Evolutionary conservation across 2,329 filamentous ascomycete genomes (phyloP).

Genomic region (Aureobasidium musti): DNA sequence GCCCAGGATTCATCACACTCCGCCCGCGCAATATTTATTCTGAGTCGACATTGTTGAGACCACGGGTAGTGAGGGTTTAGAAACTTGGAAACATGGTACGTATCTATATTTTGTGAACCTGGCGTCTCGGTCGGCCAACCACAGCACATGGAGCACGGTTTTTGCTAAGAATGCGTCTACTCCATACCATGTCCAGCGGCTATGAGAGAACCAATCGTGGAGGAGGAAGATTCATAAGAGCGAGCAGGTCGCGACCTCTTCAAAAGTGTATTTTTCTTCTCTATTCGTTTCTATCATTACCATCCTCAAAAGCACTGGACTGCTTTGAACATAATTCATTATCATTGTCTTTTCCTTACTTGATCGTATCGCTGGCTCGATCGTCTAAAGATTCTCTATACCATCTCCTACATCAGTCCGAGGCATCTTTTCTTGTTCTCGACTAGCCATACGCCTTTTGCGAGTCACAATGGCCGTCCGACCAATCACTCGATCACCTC

Average conservation of each 20-base stretch:
- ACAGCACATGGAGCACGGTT: neutral
- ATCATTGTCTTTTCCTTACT: neutral
- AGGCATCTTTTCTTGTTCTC: too few relatives aligned
- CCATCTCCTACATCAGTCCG: too few relatives aligned
- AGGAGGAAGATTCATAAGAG: neutral
- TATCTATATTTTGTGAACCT: neutral
- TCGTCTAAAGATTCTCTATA: too few relatives aligned
- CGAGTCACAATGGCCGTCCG: neutral
- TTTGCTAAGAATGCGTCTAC: neutral
- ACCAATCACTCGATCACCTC: slow-evolving; percentile 4
- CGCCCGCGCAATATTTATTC: neutral
- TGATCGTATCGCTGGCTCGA: neutral
- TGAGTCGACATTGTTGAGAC: neutral
- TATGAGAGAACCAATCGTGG: neutral
- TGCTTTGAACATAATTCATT: neutral
- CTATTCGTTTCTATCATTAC: neutral
- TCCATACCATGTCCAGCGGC: neutral
- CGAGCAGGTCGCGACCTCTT: neutral
- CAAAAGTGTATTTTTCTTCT: too few relatives aligned
- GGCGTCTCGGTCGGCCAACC: neutral
- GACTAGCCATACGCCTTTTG: too few relatives aligned
- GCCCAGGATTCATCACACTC: neutral
- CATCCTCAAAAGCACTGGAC: neutral
- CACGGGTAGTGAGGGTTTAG: neutral
- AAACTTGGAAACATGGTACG: neutral